Base-by-base conservation (phyloP, 176 grass and related monocot genomes). In the Lolium multiflorum region DNA sequence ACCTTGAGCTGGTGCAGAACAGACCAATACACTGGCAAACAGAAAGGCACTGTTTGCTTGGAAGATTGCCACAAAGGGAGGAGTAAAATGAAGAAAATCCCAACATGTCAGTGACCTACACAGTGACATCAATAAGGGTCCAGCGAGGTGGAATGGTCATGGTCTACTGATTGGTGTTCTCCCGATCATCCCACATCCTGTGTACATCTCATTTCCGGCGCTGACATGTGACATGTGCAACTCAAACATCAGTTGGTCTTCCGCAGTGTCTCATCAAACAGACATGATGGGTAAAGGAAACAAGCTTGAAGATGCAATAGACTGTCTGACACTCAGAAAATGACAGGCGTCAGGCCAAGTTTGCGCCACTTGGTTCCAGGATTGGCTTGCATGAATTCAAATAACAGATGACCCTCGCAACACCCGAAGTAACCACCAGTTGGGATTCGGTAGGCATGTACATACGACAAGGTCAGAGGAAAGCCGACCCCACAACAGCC, bases 391-490 rank as follows among this genome's bases (percentile, higher is more conserved):
- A 21, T 46, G 25, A 31, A 5, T 24, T 9, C 6, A 62, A 74
- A 31, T 65, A 61, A 61, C 24, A 35, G 1, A 35, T 35, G 31
- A 35, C 31, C 31, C 31, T 35, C 31, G 31, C 31, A 35, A 35
- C 31, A 35, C 31, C 59, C 44, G 38, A 70, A 59, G 67, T 37
- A 47, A 10, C 35, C 28, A 18, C 26, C 26, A 20, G 50, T 58
- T 11, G 5, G 51, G 59, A 4, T 28, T 24, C n/a, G 10, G 68
- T 26, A 31, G 5, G 24, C 38, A 57, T 83, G 81, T 59, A 61
- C 16, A 59, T 73, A 74, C 39, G 73, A 83, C 84, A 83, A 47
- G 69, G 81, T 74, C 52, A 7, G 69, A 43, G 54, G 39, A 74
- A 11, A 6, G 43, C 68, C 12, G 35, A 82, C 9, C 7, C 26